Evolutionary conservation across 495 filamentous ascomycete species (phyloP).

Genomic region (Collariella sp.): DNA sequence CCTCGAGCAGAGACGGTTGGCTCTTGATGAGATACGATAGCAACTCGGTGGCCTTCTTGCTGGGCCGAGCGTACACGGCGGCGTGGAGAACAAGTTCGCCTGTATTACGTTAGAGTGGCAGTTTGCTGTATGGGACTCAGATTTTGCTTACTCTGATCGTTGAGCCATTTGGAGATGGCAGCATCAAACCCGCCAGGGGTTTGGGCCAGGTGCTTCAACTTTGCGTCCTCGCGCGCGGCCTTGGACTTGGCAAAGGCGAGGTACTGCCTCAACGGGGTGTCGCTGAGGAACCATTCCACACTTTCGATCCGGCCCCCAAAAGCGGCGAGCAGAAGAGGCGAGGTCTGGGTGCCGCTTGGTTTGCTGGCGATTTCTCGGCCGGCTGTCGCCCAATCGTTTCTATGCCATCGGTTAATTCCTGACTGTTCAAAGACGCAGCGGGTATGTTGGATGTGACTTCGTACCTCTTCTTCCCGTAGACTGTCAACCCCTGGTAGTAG

Average conservation of each 20-base stretch:
- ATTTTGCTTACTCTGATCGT: constrained; percentile 36
- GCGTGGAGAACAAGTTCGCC: constrained; percentile 58
- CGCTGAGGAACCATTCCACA: constrained; percentile 62
- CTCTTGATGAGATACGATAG: constrained; percentile 53
- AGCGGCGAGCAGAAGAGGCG: constrained; percentile 55
- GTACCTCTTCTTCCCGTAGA: constrained; percentile 61
- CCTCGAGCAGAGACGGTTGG: constrained; percentile 50
- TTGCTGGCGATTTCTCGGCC: constrained; percentile 33
- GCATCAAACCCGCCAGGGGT: constrained; percentile 50
- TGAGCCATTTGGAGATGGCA: constrained; percentile 53
- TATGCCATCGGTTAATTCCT: constrained; percentile 3
- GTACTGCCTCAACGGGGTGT: constrained; percentile 53
- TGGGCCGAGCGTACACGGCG: constrained; percentile 43
- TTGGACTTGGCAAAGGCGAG: constrained; percentile 52
- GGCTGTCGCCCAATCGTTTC: constrained; percentile 49
- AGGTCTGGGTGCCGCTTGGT: constrained; percentile 21
- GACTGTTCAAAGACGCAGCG: not conserved
- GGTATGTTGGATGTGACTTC: constrained; percentile 25
- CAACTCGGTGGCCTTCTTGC: constrained; percentile 38
- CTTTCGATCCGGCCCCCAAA: constrained; percentile 47
- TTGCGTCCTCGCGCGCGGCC: constrained; percentile 41
- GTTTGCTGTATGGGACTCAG: not conserved
- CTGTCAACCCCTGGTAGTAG: constrained; percentile 63
- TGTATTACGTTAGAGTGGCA: constrained; percentile 28
- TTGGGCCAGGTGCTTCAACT: constrained; percentile 46